phyloP scores from a whole-genome alignment of 345 rosid genomes.

The Eucalyptus leucophloia region DNA sequence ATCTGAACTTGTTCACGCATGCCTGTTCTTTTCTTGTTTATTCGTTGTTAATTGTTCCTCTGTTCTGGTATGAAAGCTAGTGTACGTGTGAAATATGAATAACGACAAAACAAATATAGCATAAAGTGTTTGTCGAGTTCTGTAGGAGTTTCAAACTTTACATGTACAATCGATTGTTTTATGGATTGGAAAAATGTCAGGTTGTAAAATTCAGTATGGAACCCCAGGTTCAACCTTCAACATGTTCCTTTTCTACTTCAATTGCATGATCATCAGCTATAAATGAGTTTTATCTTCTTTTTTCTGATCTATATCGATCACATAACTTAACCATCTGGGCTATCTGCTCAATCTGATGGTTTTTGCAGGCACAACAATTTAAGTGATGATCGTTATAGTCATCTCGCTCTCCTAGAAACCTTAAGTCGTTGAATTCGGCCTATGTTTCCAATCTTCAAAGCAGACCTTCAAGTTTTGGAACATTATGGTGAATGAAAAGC shows the following conservation, averaged over 20 bases:
- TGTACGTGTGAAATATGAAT: not conserved
- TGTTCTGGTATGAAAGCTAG: not conserved
- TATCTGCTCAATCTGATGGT: not conserved
- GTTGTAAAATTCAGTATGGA: not conserved
- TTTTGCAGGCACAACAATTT: not conserved
- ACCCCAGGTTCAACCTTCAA: not conserved
- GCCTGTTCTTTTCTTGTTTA: not conserved
- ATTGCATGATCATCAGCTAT: not conserved
- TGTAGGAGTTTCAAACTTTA: not conserved
- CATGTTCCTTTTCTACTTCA: not conserved
- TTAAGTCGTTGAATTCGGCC: not conserved
- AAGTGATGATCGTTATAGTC: not conserved
- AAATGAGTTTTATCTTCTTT: not conserved
- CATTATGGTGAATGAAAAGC: not conserved
- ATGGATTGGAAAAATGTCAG: not conserved
- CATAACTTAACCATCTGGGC: not conserved
- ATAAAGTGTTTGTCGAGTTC: not conserved
- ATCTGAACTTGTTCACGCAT: not conserved
- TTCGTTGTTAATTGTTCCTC: not conserved
- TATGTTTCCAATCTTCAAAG: not conserved
- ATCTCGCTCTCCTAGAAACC: not conserved
- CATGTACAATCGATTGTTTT: not conserved
- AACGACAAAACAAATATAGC: not conserved
- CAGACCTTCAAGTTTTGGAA: not conserved
- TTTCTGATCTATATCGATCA: not conserved